phyloP scores from a whole-genome alignment of 2,329 filamentous ascomycete species.

The Scedosporium boydii region DNA sequence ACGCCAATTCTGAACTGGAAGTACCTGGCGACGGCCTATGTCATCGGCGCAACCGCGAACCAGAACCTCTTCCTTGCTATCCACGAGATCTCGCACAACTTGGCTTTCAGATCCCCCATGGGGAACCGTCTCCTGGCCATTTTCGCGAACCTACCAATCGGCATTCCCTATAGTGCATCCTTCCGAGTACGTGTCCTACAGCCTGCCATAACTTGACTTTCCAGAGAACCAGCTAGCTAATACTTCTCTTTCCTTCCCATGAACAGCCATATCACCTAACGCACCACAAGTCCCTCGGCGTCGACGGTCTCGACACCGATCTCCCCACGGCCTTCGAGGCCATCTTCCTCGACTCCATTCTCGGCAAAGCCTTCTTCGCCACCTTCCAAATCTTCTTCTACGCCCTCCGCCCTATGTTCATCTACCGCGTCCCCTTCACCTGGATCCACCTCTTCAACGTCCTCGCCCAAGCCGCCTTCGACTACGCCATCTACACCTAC shows the following conservation, averaged over 20 bases:
- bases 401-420: conserved; percentile 86
- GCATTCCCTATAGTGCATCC: conserved; percentile 88
- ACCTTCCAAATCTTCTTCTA: conserved; percentile 99
- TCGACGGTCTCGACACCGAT: conserved; percentile 92
- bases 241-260: not conserved
- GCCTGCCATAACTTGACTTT: not conserved
- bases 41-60: conserved; percentile 90
- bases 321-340: conserved; percentile 88
- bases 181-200: conserved; percentile 59
- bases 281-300: conserved; percentile 96
- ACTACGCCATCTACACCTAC: conserved; percentile 54
- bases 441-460: conserved; percentile 79
- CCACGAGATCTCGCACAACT: conserved; percentile 96
- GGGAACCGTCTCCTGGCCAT: conserved; percentile 84
- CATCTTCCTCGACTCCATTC: conserved; percentile 84
- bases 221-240: conserved; percentile 12
- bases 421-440: conserved; percentile 84
- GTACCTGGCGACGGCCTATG: conserved; percentile 81
- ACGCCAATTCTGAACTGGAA: conserved; percentile 72
- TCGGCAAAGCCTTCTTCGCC: conserved; percentile 97
- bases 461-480: conserved; percentile 65
- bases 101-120: conserved; percentile 74
- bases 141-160: conserved; percentile 91
- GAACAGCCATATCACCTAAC: conserved; percentile 86
- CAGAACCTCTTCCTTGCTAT: conserved; percentile 98